phyloP scores from a whole-genome alignment of 2,329 filamentous ascomycete species.

The Zymoseptoria brevis region DNA sequence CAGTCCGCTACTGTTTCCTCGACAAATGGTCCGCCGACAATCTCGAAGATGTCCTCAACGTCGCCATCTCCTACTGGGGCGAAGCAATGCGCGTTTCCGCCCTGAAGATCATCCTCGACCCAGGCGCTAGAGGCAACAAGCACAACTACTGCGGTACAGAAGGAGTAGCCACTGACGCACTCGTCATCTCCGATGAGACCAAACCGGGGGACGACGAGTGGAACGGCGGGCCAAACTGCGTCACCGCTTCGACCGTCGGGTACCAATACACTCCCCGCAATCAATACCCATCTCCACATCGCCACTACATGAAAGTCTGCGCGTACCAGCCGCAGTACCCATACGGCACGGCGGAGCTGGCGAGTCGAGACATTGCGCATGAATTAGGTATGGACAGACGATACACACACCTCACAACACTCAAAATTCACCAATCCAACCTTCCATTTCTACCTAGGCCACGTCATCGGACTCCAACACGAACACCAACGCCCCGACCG shows the following conservation, averaged over 20 bases:
- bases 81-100: slow-evolving; percentile 11
- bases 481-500: slow-evolving; percentile 15
- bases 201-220: slow-evolving; percentile 10
- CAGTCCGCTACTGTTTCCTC: slow-evolving; percentile 18
- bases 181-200: slow-evolving; percentile 16
- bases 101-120: slow-evolving; percentile 11
- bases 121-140: background rate
- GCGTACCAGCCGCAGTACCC: background rate
- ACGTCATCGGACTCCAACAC: slow-evolving; percentile 12
- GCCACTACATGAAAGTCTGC: slow-evolving; percentile 5
- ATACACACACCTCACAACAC: background rate
- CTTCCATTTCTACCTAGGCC: slow-evolving; percentile 4
- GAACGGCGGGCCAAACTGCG: slow-evolving; percentile 8
- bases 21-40: slow-evolving; percentile 13
- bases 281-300: background rate
- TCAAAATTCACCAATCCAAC: background rate
- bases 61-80: slow-evolving; percentile 13
- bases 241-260: slow-evolving; percentile 11
- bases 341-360: background rate
- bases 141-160: slow-evolving; percentile 3
- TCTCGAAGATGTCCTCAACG: slow-evolving; percentile 11
- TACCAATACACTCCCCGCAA: slow-evolving; percentile 7
- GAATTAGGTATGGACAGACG: slow-evolving; percentile 9
- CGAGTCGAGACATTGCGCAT: slow-evolving; percentile 7
- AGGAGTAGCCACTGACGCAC: slow-evolving; percentile 7